Evolutionary conservation across 176 grass and related monocot genomes (phyloP).

Genomic region (Tillandsia fasciculata): DNA sequence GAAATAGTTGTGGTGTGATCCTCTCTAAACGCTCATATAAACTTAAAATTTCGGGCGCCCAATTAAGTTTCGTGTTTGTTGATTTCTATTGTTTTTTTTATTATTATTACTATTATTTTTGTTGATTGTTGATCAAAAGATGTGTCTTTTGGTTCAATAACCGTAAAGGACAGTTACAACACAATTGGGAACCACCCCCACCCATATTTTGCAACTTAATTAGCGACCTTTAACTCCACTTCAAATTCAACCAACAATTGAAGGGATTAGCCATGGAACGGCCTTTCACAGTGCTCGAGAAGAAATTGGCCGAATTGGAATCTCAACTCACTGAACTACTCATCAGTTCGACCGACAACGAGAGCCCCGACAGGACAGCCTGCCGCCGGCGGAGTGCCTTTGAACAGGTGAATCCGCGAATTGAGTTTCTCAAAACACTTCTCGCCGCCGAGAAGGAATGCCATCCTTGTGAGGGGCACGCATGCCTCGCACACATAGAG

Average conservation of each 20-base stretch:
- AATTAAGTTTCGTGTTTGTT: too few relatives aligned
- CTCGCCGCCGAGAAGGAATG: background rate
- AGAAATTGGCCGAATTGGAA: background rate
- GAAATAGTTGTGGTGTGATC: too few relatives aligned
- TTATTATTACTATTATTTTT: too few relatives aligned
- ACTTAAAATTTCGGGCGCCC: too few relatives aligned
- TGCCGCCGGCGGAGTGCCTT: background rate
- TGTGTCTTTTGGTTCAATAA: too few relatives aligned
- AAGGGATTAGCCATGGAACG: background rate
- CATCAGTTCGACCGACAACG: background rate
- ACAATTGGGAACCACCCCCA: too few relatives aligned
- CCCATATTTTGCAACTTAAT: too few relatives aligned
- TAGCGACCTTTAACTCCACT: too few relatives aligned
- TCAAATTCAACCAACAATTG: background rate
- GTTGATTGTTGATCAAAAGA: too few relatives aligned
- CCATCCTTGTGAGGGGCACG: background rate
- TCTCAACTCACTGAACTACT: background rate
- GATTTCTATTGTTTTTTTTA: too few relatives aligned
- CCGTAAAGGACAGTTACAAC: too few relatives aligned
- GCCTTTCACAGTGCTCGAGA: background rate
- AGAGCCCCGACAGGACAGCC: background rate
- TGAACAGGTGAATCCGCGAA: background rate
- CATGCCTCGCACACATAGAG: background rate
- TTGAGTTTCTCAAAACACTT: background rate
- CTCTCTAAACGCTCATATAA: too few relatives aligned